These are phyloP conservation scores for Fusarium tricinctum DNA, from an alignment of 2,329 filamentous ascomycete genomes.

Conservation along the genomic window DNA sequence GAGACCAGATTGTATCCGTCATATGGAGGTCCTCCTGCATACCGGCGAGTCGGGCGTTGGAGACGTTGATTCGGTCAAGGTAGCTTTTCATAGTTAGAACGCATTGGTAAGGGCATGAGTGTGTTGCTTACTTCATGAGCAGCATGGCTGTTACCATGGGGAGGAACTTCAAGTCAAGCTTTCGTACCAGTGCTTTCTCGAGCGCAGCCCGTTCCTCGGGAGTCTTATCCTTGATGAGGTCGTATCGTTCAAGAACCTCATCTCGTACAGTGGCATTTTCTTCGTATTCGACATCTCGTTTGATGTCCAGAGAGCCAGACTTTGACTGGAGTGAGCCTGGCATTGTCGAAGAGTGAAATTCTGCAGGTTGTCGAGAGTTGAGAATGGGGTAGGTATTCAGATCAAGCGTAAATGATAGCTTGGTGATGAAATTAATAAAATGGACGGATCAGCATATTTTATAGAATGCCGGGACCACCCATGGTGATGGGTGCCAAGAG, in stretches of 20 bases:
- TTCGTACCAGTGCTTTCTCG: conserved; percentile 46
- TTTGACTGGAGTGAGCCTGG: conserved; percentile 20
- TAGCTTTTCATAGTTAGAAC: conserved; percentile 55
- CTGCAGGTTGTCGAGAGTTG: neutral
- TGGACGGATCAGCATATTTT: neutral
- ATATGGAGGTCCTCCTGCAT: conserved; percentile 56
- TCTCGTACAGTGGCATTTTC: conserved; percentile 21
- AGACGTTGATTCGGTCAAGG: conserved; percentile 66
- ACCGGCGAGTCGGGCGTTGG: conserved; percentile 57
- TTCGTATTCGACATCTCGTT: conserved; percentile 26
- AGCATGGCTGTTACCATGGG: conserved; percentile 50
- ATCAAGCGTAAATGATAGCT: neutral
- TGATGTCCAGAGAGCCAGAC: conserved; percentile 16
- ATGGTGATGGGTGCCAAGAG: neutral
- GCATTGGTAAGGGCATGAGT: fast-evolving
- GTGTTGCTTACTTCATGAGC: conserved; percentile 48
- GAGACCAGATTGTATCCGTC: conserved; percentile 55
- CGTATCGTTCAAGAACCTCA: conserved; percentile 24
- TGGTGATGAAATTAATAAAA: neutral
- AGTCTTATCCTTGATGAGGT: conserved; percentile 24
- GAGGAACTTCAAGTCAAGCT: conserved; percentile 50
- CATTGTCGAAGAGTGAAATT: conserved; percentile 9
- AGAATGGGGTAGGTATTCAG: too few relatives aligned
- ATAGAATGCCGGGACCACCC: neutral
- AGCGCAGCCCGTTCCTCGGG: conserved; percentile 37